phyloP scores from a whole-genome alignment of 306 rosid genomes.

The Hippophae gyantsensis region DNA sequence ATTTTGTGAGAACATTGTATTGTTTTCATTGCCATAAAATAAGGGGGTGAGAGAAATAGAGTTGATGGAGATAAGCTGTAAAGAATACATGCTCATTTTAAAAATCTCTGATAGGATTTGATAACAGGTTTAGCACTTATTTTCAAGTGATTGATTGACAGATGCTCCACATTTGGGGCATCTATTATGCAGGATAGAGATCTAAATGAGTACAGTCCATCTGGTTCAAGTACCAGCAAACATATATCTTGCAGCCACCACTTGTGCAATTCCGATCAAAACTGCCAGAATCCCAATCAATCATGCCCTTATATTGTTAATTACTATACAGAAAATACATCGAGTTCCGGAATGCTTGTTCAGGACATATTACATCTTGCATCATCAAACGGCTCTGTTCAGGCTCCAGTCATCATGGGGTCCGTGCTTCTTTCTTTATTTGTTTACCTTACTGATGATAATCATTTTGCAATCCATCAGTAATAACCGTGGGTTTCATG shows the following conservation, averaged over 20 bases:
- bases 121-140: conserved; percentile 50
- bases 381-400: conserved; percentile 36
- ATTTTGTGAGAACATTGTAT: too few species aligned
- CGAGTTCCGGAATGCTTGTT: conserved; percentile 64
- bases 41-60: too few species aligned
- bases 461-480: too few species aligned
- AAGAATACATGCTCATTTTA: not conserved
- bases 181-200: conserved; percentile 84
- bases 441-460: not conserved
- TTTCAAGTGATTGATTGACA: conserved; percentile 70
- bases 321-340: conserved; percentile 50
- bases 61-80: not conserved
- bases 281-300: conserved; percentile 41
- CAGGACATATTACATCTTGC: conserved; percentile 58
- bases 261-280: conserved; percentile 46
- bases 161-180: conserved; percentile 65
- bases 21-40: too few species aligned
- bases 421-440: conserved; percentile 17
- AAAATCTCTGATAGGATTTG: not conserved
- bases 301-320: conserved; percentile 47
- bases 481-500: too few species aligned
- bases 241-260: conserved; percentile 50
- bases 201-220: conserved; percentile 54
- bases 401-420: conserved; percentile 66
- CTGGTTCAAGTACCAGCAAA: conserved; percentile 57